These are phyloP conservation scores for Ocimum tenuiflorum DNA, from an alignment of 257 asterid species.

Conservation along the genomic window DNA sequence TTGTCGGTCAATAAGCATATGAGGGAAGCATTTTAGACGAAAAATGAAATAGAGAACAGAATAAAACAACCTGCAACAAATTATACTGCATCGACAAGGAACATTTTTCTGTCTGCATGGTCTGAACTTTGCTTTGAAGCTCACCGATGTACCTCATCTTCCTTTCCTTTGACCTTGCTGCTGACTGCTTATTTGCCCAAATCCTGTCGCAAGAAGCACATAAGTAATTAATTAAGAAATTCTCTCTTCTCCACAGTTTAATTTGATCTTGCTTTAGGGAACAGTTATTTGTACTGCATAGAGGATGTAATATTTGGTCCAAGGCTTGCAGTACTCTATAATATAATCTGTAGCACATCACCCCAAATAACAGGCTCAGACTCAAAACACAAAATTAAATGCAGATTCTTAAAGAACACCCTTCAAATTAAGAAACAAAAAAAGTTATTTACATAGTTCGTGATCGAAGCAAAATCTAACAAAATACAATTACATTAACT, in stretches of 20 bases:
- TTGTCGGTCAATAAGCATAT: too few species aligned
- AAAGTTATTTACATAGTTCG: neutral
- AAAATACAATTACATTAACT: too few species aligned
- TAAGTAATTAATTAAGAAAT: neutral
- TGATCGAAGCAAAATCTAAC: neutral
- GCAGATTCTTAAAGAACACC: neutral
- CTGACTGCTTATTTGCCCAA: constrained; percentile 98
- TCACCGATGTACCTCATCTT: constrained; percentile 89
- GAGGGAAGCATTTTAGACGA: neutral
- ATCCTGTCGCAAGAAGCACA: constrained; percentile 35
- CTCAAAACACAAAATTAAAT: neutral
- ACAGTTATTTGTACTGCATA: neutral
- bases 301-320: neutral
- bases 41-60: neutral
- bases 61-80: constrained; percentile 56
- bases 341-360: neutral
- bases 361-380: too few species aligned
- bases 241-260: neutral
- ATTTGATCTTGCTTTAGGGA: neutral
- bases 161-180: constrained; percentile 93
- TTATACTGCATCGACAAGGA: constrained; percentile 79
- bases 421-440: neutral
- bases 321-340: neutral
- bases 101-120: constrained; percentile 76
- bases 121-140: constrained; percentile 85